Conservation (phyloP, 2,329 filamentous ascomycete species). For the Sordariomycetes sp. region DNA sequence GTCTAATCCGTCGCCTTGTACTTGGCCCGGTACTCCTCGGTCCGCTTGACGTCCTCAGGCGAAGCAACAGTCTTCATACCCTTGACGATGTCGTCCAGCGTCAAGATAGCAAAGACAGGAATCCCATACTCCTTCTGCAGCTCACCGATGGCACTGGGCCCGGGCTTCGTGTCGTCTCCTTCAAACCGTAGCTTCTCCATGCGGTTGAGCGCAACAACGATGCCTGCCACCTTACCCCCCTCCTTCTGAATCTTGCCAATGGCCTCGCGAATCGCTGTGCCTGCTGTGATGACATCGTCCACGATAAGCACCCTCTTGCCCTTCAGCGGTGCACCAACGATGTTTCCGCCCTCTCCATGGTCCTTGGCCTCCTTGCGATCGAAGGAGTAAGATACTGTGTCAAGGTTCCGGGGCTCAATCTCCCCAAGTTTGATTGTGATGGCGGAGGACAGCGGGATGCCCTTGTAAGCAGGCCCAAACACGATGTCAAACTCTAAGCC, state of each 20-base stretch:
- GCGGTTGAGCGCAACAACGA: constrained; percentile 81
- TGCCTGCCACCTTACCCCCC: constrained; percentile 76
- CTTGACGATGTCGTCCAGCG: constrained; percentile 72
- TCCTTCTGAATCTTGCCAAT: constrained; percentile 81
- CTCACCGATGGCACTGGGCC: constrained; percentile 77
- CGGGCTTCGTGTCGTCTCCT: constrained; percentile 57
- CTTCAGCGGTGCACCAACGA: constrained; percentile 78
- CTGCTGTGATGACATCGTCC: constrained; percentile 94
- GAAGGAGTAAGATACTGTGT: constrained; percentile 72
- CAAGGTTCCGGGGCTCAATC: constrained; percentile 57
- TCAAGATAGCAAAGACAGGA: constrained; percentile 76
- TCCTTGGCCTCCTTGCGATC: constrained; percentile 96
- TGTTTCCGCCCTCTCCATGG: constrained; percentile 88
- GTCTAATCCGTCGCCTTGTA: constrained; percentile 54
- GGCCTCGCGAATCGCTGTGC: constrained; percentile 87
- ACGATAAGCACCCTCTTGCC: constrained; percentile 84
- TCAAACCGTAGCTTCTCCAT: constrained; percentile 67
- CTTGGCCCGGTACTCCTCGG: constrained; percentile 64
- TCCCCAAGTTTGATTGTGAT: constrained; percentile 68
- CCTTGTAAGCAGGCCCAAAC: constrained; percentile 95
- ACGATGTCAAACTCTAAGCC: constrained; percentile 67
- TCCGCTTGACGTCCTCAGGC: constrained; percentile 52
- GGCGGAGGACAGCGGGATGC: constrained; percentile 79
- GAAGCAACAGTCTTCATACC: constrained; percentile 55
- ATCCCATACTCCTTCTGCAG: constrained; percentile 75